Percentiles rank a stretch among this genome's conserved stretches.
phyloP scores from a whole-genome alignment of 2,329 filamentous ascomycete species.

The Colletotrichum sp. region DNA sequence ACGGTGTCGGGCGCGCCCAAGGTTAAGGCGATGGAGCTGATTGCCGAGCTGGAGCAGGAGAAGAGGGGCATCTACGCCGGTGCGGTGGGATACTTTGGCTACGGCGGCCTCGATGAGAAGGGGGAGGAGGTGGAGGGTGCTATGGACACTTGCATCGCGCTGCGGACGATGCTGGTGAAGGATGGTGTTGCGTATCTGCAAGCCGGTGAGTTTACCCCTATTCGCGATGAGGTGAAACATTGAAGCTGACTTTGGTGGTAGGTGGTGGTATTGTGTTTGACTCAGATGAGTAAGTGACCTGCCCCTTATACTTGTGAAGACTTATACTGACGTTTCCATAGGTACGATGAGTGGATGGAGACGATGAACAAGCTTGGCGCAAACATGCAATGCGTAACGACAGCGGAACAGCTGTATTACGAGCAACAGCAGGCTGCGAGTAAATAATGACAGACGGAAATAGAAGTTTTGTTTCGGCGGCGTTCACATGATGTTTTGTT shows the following conservation, averaged over 20 bases:
- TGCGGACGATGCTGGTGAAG: conserved; percentile 94
- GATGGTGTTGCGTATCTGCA: conserved; percentile 92
- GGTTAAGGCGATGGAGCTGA: conserved; percentile 95
- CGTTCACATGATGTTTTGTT: background rate
- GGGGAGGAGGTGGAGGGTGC: conserved; percentile 75
- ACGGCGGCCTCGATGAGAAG: conserved; percentile 71
- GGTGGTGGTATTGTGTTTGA: conserved; percentile 94
- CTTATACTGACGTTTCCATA: background rate
- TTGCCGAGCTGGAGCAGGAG: conserved; percentile 91
- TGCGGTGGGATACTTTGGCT: conserved; percentile 96
- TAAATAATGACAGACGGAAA: background rate
- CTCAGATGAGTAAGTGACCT: conserved; percentile 65
- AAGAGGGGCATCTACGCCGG: conserved; percentile 96
- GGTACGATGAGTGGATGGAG: conserved; percentile 92
- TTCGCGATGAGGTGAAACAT: background rate
- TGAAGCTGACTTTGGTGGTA: conserved; percentile 27
- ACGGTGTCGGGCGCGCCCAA: conserved; percentile 96
- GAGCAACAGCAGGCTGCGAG: conserved; percentile 31
- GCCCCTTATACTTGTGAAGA: too few species aligned
- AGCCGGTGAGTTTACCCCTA: conserved; percentile 52
- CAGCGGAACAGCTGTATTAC: conserved; percentile 74
- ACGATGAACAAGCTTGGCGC: conserved; percentile 92
- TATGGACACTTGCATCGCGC: conserved; percentile 85
- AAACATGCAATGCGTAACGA: conserved; percentile 86
- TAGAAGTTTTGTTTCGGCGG: background rate